A percentile compares a stretch with the other conserved stretches of the same genome.
These are phyloP conservation scores for Alternaria viburni DNA, from an alignment of 2,329 filamentous ascomycete genomes.

Conservation along the genomic window DNA sequence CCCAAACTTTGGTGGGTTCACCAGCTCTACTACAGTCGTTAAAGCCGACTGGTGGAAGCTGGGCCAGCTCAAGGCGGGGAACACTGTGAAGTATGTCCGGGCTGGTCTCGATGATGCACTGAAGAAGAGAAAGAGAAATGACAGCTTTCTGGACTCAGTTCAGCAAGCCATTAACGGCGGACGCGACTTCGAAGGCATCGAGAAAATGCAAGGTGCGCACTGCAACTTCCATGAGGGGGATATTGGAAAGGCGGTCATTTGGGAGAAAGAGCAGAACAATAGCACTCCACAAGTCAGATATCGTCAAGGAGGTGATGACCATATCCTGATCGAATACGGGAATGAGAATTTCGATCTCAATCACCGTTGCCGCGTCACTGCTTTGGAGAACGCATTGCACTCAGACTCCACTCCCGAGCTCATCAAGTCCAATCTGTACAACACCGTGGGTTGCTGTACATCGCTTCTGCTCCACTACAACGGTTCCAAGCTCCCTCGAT, in stretches of 20 bases:
- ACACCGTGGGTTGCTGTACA: conserved; percentile 60
- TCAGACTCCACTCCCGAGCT: conserved; percentile 48
- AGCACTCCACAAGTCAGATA: conserved; percentile 35
- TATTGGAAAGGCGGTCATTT: conserved; percentile 38
- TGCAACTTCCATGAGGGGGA: conserved; percentile 33
- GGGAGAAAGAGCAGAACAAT: conserved; percentile 31
- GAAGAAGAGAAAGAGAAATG: conserved; percentile 50
- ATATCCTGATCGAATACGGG: conserved; percentile 65
- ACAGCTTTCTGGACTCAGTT: conserved; percentile 55
- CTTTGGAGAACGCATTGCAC: conserved; percentile 57
- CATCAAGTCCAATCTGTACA: conserved; percentile 53
- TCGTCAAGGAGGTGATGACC: conserved; percentile 51
- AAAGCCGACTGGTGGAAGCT: conserved; percentile 67
- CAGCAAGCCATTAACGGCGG: conserved; percentile 46
- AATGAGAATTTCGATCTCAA: conserved; percentile 63
- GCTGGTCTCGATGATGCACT: conserved; percentile 62
- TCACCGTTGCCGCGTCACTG: conserved; percentile 62
- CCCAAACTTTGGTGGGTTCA: conserved; percentile 67
- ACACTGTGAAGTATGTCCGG: conserved; percentile 58
- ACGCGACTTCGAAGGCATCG: conserved; percentile 24
- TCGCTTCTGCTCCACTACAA: conserved; percentile 53
- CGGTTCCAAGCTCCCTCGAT: conserved; percentile 45
- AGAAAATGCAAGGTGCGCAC: conserved; percentile 34
- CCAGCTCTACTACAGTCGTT: conserved; percentile 62
- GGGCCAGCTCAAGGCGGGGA: conserved; percentile 66